These are phyloP conservation scores for Taphrina flavorubra DNA, from an alignment of 1,139 yeast species.

Conservation along the genomic window DNA sequence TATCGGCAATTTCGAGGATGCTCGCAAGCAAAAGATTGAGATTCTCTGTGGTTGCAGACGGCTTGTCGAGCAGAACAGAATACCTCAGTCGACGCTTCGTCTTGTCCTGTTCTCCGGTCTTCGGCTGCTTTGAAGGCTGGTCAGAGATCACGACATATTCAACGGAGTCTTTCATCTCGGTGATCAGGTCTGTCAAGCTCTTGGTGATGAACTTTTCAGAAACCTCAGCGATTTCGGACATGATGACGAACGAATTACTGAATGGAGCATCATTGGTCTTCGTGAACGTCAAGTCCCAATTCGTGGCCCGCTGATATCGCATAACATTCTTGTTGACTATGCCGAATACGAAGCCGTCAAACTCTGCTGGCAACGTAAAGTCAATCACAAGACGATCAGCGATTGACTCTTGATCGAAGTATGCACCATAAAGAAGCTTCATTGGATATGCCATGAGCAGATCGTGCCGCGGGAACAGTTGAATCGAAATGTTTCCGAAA, in stretches of 20 bases:
- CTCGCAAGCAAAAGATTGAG: constrained; percentile 42
- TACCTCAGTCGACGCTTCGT: constrained; percentile 9
- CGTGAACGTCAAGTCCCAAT: constrained; percentile 83
- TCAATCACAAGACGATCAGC: constrained; percentile 40
- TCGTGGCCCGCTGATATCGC: constrained; percentile 74
- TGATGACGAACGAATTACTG: constrained; percentile 74
- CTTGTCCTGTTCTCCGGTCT: constrained; percentile 61
- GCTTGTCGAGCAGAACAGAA: constrained; percentile 19
- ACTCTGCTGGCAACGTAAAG: constrained; percentile 38
- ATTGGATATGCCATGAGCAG: constrained; percentile 68
- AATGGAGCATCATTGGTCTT: constrained; percentile 70
- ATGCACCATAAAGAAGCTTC: constrained; percentile 48
- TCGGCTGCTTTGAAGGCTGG: constrained; percentile 57
- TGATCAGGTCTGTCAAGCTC: constrained; percentile 59
- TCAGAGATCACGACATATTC: constrained; percentile 81
- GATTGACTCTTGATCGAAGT: constrained; percentile 46
- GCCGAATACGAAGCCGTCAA: constrained; percentile 73
- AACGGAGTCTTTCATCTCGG: constrained; percentile 59
- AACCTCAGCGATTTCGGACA: constrained; percentile 86
- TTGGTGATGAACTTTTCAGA: constrained; percentile 68
- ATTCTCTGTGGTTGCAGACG: constrained; percentile 23
- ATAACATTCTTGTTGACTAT: constrained; percentile 83
- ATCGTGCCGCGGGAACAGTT: constrained; percentile 81
- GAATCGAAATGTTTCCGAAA: constrained; percentile 65
- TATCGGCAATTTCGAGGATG: constrained; percentile 61